Percentiles rank a stretch among this genome's conserved stretches.
These are phyloP conservation scores for Umbellularia californica DNA, from an alignment of 164 flowering plant species.

Conservation along the genomic window DNA sequence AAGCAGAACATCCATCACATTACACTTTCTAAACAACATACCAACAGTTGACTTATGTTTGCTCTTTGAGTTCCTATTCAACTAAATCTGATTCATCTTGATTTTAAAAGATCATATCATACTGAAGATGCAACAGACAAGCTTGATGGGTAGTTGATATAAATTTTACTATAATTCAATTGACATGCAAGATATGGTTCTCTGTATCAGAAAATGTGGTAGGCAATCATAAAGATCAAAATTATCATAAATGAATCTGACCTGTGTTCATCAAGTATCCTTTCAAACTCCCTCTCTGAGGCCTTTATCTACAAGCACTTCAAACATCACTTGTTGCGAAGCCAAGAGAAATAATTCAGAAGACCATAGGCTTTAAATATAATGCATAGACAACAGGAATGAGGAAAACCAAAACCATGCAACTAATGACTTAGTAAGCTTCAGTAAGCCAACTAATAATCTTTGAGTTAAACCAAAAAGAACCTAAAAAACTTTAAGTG, in stretches of 20 bases:
- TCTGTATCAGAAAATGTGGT: neutral
- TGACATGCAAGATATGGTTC: neutral
- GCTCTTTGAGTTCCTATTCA: neutral
- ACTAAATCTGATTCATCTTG: neutral
- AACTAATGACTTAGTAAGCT: neutral
- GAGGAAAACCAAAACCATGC: neutral
- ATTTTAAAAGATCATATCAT: neutral
- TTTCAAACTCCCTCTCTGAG: constrained; percentile 70
- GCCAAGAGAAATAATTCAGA: neutral
- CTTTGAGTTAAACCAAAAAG: neutral
- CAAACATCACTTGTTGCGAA: neutral
- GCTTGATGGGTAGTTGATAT: neutral
- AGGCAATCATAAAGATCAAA: neutral
- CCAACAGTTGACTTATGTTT: neutral
- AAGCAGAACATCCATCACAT: neutral
- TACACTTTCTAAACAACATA: neutral
- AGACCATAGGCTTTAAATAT: neutral
- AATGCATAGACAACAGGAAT: neutral
- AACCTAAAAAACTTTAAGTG: neutral
- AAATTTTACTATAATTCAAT: neutral
- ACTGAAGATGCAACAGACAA: neutral
- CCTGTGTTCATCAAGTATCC: constrained; percentile 78
- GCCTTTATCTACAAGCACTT: constrained; percentile 58
- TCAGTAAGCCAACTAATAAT: neutral
- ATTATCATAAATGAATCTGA: constrained; percentile 17